Percentiles rank a stretch among this genome's conserved stretches.
Conservation (phyloP, 1,284 basidiomycete genomes). For the Schizophyllum commune region DNA sequence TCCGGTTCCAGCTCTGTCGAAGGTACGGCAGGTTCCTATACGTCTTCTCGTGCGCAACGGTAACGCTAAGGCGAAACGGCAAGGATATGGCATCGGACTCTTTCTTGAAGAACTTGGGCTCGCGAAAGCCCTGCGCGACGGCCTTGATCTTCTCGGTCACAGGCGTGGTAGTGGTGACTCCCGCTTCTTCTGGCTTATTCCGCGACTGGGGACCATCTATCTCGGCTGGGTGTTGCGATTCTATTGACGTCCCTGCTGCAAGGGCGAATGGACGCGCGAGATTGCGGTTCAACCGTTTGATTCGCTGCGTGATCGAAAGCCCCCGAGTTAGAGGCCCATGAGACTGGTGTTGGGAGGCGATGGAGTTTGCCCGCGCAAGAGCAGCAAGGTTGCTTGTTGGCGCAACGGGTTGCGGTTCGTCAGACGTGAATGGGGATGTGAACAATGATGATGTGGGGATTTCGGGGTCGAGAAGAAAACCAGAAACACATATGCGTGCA, state of each 20-base stretch:
- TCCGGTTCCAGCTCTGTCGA: slow-evolving; percentile 89
- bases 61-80: slow-evolving; percentile 62
- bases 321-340: slow-evolving; percentile 29
- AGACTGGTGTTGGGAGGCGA: slow-evolving; percentile 14
- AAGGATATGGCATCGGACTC: slow-evolving; percentile 38
- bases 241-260: slow-evolving; percentile 6
- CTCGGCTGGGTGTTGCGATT: background rate
- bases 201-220: background rate
- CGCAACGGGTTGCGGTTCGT: slow-evolving; percentile 7
- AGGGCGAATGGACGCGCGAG: slow-evolving; percentile 39
- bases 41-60: slow-evolving; percentile 44
- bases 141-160: slow-evolving; percentile 18
- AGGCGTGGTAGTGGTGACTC: slow-evolving; percentile 5
- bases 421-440: slow-evolving; percentile 31
- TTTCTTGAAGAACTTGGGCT: slow-evolving; percentile 33
- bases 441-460: slow-evolving; percentile 51
- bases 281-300: slow-evolving; percentile 30
- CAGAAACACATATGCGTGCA: slow-evolving; percentile 87
- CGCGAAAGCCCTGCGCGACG: slow-evolving; percentile 18
- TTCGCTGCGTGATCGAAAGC: slow-evolving; percentile 28
- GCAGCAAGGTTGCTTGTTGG: slow-evolving; percentile 19
- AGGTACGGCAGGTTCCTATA: slow-evolving; percentile 75
- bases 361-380: slow-evolving; percentile 17
- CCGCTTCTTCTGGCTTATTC: background rate
- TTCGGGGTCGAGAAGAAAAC: slow-evolving; percentile 87